These are phyloP conservation scores for Yarrowia keelungensis DNA, from an alignment of 805 yeast species.

Conservation along the genomic window DNA sequence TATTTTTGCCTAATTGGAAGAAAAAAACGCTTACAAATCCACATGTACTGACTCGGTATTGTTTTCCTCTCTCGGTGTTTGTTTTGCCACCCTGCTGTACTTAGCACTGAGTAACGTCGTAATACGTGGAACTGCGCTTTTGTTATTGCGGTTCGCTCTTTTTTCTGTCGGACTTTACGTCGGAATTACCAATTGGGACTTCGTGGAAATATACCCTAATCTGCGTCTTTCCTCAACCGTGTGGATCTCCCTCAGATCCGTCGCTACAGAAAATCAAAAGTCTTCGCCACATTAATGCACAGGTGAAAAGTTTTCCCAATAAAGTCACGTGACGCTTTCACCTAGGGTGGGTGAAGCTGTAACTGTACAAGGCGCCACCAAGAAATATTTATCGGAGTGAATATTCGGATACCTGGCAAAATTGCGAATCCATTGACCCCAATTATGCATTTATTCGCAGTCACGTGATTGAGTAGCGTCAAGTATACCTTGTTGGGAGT, in stretches of 20 bases:
- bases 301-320: slow-evolving; percentile 31
- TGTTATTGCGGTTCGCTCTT: not conserved
- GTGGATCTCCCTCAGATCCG: not conserved
- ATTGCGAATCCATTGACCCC: slow-evolving; percentile 1
- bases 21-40: no score
- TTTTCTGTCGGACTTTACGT: slow-evolving; percentile 12
- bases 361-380: no score
- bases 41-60: no score
- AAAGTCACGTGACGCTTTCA: slow-evolving; percentile 23
- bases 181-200: slow-evolving; percentile 27
- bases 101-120: slow-evolving; percentile 7
- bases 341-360: no score
- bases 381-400: no score
- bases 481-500: not conserved
- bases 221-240: not conserved
- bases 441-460: not conserved
- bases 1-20: not conserved
- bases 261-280: not conserved
- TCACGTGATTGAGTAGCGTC: slow-evolving; percentile 1
- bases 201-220: slow-evolving; percentile 17
- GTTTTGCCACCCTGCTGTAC: not conserved
- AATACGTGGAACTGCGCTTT: not conserved
- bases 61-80: not conserved
- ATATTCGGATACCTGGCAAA: not conserved
- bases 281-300: slow-evolving; percentile 26